These are phyloP conservation scores for Solanum appendiculatum DNA, from an alignment of 257 asterid genomes.

Conservation along the genomic window DNA sequence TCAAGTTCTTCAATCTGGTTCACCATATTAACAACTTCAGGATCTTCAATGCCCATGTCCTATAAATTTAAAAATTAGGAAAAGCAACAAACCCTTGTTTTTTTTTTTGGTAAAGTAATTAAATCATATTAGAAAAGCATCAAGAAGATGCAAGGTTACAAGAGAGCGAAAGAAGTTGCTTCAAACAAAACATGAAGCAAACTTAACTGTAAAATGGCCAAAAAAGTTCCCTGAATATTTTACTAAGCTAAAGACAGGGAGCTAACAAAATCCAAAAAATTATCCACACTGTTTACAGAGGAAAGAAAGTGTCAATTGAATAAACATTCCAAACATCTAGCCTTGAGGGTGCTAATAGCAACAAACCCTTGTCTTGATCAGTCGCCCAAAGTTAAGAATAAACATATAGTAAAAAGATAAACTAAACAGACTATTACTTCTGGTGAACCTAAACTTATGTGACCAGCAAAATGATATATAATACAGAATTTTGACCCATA, in stretches of 20 bases:
- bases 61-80: constrained; percentile 15
- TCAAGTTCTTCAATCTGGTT: constrained; percentile 77
- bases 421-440: background rate
- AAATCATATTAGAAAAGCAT: background rate
- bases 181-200: background rate
- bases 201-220: background rate
- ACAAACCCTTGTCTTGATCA: background rate
- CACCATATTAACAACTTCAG: constrained; percentile 64
- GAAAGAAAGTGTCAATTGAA: background rate
- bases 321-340: background rate
- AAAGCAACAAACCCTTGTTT: background rate
- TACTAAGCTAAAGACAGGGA: background rate
- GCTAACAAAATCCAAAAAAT: background rate
- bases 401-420: background rate
- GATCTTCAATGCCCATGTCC: constrained; percentile 87
- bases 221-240: background rate
- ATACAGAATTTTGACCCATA: background rate
- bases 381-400: background rate
- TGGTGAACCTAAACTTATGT: background rate
- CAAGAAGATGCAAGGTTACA: background rate
- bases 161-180: background rate
- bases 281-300: background rate
- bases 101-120: background rate
- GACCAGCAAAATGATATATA: background rate
- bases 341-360: background rate